Conservation (phyloP, 306 rosid genomes). For the Benincasa hispida region DNA sequence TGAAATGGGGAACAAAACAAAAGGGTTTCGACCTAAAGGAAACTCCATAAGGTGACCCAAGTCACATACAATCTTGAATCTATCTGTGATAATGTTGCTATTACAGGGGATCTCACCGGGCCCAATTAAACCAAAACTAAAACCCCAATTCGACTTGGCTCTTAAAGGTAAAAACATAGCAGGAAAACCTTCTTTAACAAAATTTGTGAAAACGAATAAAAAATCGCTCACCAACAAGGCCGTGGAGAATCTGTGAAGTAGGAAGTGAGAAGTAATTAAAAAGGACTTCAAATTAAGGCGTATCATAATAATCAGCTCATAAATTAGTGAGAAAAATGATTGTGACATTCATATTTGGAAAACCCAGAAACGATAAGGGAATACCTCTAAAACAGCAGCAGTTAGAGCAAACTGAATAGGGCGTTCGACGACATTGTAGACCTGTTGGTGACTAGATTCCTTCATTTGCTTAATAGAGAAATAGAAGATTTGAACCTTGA, state of each 20-base stretch:
- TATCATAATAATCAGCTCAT: not conserved
- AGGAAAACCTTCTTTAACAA: not conserved
- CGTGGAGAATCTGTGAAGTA: slow-evolving; percentile 59
- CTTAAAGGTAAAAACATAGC: not conserved
- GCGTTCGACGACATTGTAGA: slow-evolving; percentile 55
- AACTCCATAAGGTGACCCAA: too few species aligned
- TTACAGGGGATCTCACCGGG: slow-evolving; percentile 65
- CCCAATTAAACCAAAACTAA: slow-evolving; percentile 24
- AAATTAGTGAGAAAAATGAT: not conserved
- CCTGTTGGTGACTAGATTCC: slow-evolving; percentile 49
- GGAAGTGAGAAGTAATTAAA: not conserved
- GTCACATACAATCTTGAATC: too few species aligned
- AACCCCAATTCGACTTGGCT: not conserved
- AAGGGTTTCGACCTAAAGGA: slow-evolving; percentile 46
- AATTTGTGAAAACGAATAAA: not conserved
- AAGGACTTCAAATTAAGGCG: not conserved
- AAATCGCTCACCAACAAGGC: slow-evolving; percentile 63
- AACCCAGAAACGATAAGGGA: not conserved
- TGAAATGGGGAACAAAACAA: not conserved
- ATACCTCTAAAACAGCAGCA: slow-evolving; percentile 73
- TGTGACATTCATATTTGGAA: too few species aligned
- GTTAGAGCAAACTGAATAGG: slow-evolving; percentile 63
- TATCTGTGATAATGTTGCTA: slow-evolving; percentile 79
- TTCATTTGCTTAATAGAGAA: slow-evolving; percentile 37
- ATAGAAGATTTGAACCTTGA: slow-evolving; percentile 54